These are phyloP conservation scores for Phytophthora kernoviae DNA, from an alignment of 352 stramenopile species.

Conservation along the genomic window DNA sequence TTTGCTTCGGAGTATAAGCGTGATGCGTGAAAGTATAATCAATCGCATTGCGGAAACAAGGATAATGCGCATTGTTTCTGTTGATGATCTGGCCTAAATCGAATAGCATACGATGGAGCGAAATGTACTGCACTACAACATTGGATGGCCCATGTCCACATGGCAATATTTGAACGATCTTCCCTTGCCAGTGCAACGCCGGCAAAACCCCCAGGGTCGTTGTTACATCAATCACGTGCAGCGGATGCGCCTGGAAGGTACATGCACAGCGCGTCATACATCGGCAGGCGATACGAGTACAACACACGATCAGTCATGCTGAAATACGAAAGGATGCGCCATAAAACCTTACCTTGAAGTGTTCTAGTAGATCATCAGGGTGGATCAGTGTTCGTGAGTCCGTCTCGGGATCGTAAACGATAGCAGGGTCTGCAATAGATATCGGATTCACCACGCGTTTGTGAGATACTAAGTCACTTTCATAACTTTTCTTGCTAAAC, in stretches of 20 bases:
- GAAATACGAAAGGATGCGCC: slow-evolving; percentile 1
- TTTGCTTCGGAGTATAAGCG: slow-evolving; percentile 28
- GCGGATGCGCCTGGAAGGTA: slow-evolving; percentile 54
- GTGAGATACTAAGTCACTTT: slow-evolving; percentile 3
- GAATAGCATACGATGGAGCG: neutral
- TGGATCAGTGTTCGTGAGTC: slow-evolving; percentile 43
- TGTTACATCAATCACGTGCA: slow-evolving; percentile 78
- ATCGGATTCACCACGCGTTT: neutral
- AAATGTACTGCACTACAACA: slow-evolving; percentile 47
- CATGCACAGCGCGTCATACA: too few species aligned
- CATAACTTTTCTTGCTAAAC: too few species aligned
- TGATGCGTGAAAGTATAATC: slow-evolving; percentile 13
- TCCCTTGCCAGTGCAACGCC: slow-evolving; percentile 36
- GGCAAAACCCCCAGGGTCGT: slow-evolving; percentile 49
- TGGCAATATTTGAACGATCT: slow-evolving; percentile 74
- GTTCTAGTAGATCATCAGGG: slow-evolving; percentile 51
- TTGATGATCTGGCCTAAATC: neutral
- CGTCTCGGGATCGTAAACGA: slow-evolving; percentile 56
- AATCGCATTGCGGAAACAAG: slow-evolving; percentile 5
- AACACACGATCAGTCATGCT: neutral
- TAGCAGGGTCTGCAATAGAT: slow-evolving; percentile 47
- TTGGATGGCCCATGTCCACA: slow-evolving; percentile 73
- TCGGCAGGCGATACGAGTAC: neutral
- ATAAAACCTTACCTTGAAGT: slow-evolving; percentile 55
- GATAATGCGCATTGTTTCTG: slow-evolving; percentile 6